Base-by-base conservation (phyloP, 225 moss, liverwort and hornwort genomes). In the Polytrichum commune region DNA sequence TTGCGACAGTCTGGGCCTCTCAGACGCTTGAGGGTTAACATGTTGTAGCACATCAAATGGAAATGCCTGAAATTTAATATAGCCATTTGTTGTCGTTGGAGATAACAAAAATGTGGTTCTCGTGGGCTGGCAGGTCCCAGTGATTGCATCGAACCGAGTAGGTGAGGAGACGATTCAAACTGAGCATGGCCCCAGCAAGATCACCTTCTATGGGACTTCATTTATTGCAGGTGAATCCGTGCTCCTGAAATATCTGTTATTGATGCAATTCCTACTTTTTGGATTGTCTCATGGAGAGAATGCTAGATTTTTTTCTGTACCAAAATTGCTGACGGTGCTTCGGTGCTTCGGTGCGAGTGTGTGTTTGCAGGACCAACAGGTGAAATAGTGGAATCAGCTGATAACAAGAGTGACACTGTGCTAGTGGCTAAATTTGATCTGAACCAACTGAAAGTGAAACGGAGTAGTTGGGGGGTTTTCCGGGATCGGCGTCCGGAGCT, bases 401-500 rank as follows among this genome's bases (percentile, higher is more conserved):
- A 92, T 57, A 56, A 74, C 30, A 91, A 80, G 84, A 90, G 72
- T 75, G 92, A 98, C 53, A 65, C 86, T 3, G 92, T 98, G 16
- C 29, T 98, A 66, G 85, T 98, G 26, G 88, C 90, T 7, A 94
- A 80, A 70, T 98, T 98, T 57, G 94, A 98, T 55, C 78, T 98
- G 57, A 80, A 83, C 64, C 70, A 79, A 61, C 94, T 94, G 9
- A 80, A 75, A 64, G 55, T 53, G 29, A 92, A 91, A 82, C 92
- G 97, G 18, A 88, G 85, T 60, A 87, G 91, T 76, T 98, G 97
- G 97, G 97, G 97, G 2, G 35, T 98, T 1, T 98, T 92, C 53
- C 76, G 94, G 62, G 97, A 94, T 72, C 83, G 94, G 16, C 89
- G 92, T 24, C 97, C 94, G 23, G 97, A 94, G 72, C 90, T 94